Evolutionary conservation across 352 stramenopile genomes (phyloP), one percentile per base, ranked within the genome.

Genomic region (Pythium phragmiticola): DNA sequence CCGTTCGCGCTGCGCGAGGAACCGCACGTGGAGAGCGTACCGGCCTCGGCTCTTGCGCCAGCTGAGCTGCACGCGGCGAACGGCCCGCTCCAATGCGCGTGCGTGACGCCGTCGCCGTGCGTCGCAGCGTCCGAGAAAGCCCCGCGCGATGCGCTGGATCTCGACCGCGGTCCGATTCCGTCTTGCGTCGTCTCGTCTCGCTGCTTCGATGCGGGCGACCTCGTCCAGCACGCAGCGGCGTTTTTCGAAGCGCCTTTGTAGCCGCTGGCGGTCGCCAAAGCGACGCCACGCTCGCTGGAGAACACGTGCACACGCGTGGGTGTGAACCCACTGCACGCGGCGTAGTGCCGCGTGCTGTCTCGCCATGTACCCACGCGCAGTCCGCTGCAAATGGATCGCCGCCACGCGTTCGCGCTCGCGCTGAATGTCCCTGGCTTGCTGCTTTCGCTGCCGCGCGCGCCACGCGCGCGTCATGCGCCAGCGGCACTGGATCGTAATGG

Each of bases 1-100:
- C 42, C 73, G 57, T 2, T 83, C 70, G 1, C 73, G 70, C 50
- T 86, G 74, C 3, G 73, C 79, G 0, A 70, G 59, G 45, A 90
- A 88, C 0, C 81, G 81, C 13, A 86, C 46, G 45, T 78, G 76
- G 0, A 90, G 63, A 14, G 65, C 78, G 36, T 82, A 82, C 9
- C 66, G 57, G 0, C 71, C 73, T 46, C 74, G 70, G 46, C 74
- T 71, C n/a, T 70, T 67, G 14, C 79, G 75, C 75, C 80, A 89
- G 57, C 74, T 81, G 0, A 60, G 68, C 57, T 90, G 77, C 4
- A 89, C 59, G 9, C 65, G 77, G 0, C 74, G 65, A 13, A 65
- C 76, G 1, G 79, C 79, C 16, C 69, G 56, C 0, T 82, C 72
- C 43, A 74, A 65, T 4, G 49, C 45, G 41, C 60, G 56, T 2